Evolutionary conservation across 192 early-diverging fungal species (phyloP), one percentile per base, ranked within the genome.

Genomic region (Coemansia sp.): DNA sequence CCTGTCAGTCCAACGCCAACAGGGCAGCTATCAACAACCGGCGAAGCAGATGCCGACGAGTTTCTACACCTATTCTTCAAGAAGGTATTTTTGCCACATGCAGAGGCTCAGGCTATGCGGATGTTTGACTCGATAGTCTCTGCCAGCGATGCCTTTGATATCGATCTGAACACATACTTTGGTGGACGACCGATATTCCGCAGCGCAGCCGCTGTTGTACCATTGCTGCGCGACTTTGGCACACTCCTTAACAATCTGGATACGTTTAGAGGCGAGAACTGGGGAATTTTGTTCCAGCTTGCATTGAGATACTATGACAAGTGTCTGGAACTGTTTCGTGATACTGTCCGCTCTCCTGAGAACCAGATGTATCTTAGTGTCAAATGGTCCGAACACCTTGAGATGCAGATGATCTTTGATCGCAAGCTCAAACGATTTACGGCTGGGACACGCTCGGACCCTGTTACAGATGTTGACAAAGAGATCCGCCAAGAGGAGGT

Each of bases 71-170:
- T 61, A 14, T 84, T 84, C 49, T 84, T 84, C 47, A 69, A 71
- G 27, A 77, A 68, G 44, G 54, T 92, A 22, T 96, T 93, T 55
- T 61, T 97, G 62, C 90, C 93, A 9, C 87, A 89, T 55, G 88
- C 93, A 54, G 92, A 96, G 63, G 85, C 92, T n/a, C 85, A 89
- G 44, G 88, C 92, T 0, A 76, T 93, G 76, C 85, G 88, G 30
- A 85, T 65, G 21, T 82, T 76, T 34, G 69, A 74, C 22, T 54
- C 64, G 10, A 59, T 76, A 27, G 71, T 60, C 12, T 60, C 68
- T 0, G 75, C 71, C 16, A 72, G 68, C 59, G 73, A 74, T 48
- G 76, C 76, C 21, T 82, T 78, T 26, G 69, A 82, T 22, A 48
- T 67, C 9, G 73, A 75, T 38, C 34, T 64, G 23, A 68, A 66